Percentiles rank a stretch among this genome's conserved stretches.
Evolutionary conservation across 2,329 filamentous ascomycete genomes (phyloP).

Genomic region (Cladophialophora exuberans): DNA sequence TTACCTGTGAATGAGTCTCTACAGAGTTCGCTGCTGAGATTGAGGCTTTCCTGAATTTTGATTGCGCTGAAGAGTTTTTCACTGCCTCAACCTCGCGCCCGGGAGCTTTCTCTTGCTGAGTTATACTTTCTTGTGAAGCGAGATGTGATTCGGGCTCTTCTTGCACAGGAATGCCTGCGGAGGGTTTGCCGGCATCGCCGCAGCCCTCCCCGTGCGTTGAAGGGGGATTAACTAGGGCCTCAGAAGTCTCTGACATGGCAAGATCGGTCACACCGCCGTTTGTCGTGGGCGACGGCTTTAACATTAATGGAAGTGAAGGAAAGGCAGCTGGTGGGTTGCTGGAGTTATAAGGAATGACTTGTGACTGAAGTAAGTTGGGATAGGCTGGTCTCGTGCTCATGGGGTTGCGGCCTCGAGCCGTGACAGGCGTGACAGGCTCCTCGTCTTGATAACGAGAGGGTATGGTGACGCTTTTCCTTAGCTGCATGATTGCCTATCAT

Average conservation of each 20-base stretch:
- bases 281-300: background rate
- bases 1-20: background rate
- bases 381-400: constrained; percentile 25
- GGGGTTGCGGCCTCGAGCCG: too few species aligned
- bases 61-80: too few species aligned
- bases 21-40: background rate
- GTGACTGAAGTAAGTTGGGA: constrained; percentile 28
- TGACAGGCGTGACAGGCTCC: constrained; percentile 19
- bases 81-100: too few species aligned
- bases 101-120: too few species aligned
- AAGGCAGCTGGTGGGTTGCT: constrained; percentile 46
- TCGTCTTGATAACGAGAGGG: constrained; percentile 39
- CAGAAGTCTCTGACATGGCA: background rate
- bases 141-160: too few species aligned
- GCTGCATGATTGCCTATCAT: constrained; percentile 36
- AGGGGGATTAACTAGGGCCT: background rate
- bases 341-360: constrained; percentile 39
- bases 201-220: background rate
- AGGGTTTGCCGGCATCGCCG: too few species aligned
- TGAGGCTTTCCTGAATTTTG: too few species aligned
- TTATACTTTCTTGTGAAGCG: too few species aligned
- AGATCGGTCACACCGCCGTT: background rate
- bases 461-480: constrained; percentile 38
- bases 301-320: constrained; percentile 39
- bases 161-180: too few species aligned